Conservation (phyloP, 805 yeast genomes). For the Myxozyma nipponensis region DNA sequence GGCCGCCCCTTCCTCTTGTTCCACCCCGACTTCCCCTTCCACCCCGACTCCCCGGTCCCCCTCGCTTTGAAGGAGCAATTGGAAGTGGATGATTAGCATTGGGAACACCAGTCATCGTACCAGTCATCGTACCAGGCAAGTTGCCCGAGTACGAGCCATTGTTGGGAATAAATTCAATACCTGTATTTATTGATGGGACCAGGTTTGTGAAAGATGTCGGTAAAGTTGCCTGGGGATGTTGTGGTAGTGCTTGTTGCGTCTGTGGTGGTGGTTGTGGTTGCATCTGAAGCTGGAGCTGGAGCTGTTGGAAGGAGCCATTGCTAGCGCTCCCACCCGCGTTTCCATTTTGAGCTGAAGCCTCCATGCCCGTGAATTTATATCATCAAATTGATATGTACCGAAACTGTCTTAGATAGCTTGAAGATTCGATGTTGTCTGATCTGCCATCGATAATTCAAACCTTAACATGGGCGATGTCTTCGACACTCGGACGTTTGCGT, state of each 20-base stretch:
- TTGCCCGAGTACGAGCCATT: neutral
- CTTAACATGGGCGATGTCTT: too few species aligned
- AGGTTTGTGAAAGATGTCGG: too few species aligned
- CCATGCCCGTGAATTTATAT: neutral
- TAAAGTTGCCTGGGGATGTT: neutral
- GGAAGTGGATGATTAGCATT: neutral
- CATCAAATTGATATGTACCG: neutral
- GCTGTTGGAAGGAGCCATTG: neutral
- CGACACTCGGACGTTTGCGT: too few species aligned
- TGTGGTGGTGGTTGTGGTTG: neutral
- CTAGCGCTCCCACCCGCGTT: too few species aligned
- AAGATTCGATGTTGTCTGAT: neutral
- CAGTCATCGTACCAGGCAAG: neutral
- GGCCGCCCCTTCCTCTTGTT: slow-evolving; percentile 33
- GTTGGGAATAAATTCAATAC: neutral
- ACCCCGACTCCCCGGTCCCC: neutral
- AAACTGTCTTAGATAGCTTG: neutral
- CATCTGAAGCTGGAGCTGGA: neutral
- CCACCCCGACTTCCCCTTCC: slow-evolving; percentile 28
- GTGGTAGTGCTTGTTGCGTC: neutral
- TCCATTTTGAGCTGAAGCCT: too few species aligned
- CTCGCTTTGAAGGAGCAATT: neutral
- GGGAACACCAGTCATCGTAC: neutral
- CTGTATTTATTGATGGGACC: neutral
- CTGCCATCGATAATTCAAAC: neutral